Conservation (phyloP, 2,329 filamentous ascomycete species). For the Apiospora arundinis region DNA sequence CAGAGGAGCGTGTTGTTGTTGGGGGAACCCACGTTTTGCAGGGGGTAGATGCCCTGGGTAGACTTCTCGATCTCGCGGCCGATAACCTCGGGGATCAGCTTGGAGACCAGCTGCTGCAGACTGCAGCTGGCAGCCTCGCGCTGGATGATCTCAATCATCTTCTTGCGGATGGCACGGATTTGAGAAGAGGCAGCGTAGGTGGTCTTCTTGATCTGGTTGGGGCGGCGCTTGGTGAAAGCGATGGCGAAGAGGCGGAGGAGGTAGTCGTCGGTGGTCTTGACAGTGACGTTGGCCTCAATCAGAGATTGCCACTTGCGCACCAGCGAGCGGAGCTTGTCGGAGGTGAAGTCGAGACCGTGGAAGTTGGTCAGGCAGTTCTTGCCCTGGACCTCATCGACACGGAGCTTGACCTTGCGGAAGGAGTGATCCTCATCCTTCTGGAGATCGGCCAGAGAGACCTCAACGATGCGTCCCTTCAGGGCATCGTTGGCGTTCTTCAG, state of each 20-base stretch:
- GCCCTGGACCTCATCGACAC: constrained; percentile 98
- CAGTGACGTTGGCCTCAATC: constrained; percentile 99
- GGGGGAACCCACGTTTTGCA: constrained; percentile 85
- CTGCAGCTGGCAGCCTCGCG: constrained; percentile 95
- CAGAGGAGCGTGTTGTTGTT: not conserved
- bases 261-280: constrained; percentile 99
- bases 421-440: constrained; percentile 99
- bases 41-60: constrained; percentile 98
- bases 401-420: constrained; percentile 99
- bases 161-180: constrained; percentile 97
- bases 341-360: constrained; percentile 99
- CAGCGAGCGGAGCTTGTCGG: constrained; percentile 98
- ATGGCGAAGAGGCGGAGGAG: constrained; percentile 99
- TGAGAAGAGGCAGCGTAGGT: constrained; percentile 97
- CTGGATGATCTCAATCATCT: constrained; percentile 99
- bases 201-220: constrained; percentile 99
- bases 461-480: constrained; percentile 97
- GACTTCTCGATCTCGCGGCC: constrained; percentile 99
- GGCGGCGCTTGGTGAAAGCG: constrained; percentile 98
- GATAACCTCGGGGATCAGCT: constrained; percentile 99
- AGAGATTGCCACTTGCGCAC: constrained; percentile 99
- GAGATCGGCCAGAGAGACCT: constrained; percentile 97
- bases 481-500: constrained; percentile 99
- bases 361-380: constrained; percentile 99
- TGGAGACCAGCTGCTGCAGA: constrained; percentile 93